phyloP scores from a whole-genome alignment of 148 eudicot species.

The Rhododendron kiyosumense region DNA sequence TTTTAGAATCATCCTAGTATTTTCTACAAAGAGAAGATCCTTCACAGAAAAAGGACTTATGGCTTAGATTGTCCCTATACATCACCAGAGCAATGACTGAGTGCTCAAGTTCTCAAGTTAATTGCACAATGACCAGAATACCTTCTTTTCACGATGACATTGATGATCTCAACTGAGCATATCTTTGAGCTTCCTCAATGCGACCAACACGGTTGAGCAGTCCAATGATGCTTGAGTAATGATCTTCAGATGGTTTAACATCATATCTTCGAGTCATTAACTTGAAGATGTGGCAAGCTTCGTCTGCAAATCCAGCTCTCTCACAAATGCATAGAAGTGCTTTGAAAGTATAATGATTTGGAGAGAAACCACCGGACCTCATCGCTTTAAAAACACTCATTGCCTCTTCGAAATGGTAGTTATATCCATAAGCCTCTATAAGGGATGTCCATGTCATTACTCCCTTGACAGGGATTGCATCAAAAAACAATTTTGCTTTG shows the following conservation, averaged over 20 bases:
- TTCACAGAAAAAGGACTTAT: neutral
- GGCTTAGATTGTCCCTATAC: neutral
- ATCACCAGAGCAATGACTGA: neutral
- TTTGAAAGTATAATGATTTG: constrained; percentile 44
- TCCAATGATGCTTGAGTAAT: constrained; percentile 42
- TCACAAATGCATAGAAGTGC: constrained; percentile 52
- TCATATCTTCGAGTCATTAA: constrained; percentile 48
- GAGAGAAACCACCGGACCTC: constrained; percentile 38
- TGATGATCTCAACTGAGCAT: constrained; percentile 35
- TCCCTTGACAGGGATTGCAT: constrained; percentile 44
- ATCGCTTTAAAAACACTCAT: constrained; percentile 44
- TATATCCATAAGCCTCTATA: constrained; percentile 58
- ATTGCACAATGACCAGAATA: neutral
- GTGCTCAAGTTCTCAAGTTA: neutral
- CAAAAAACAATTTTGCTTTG: constrained; percentile 53
- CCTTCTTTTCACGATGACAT: neutral
- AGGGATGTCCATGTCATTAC: constrained; percentile 58
- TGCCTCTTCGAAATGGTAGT: constrained; percentile 37
- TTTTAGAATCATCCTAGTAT: neutral
- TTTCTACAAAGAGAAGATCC: neutral
- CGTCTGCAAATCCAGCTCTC: constrained; percentile 63
- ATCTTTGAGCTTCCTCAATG: constrained; percentile 49
- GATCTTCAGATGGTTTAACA: constrained; percentile 40
- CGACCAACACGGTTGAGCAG: constrained; percentile 51
- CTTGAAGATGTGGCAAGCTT: constrained; percentile 47